Evolutionary conservation across 2,329 filamentous ascomycete genomes (phyloP).

Genomic region (Arthrobotrys sinensis): DNA sequence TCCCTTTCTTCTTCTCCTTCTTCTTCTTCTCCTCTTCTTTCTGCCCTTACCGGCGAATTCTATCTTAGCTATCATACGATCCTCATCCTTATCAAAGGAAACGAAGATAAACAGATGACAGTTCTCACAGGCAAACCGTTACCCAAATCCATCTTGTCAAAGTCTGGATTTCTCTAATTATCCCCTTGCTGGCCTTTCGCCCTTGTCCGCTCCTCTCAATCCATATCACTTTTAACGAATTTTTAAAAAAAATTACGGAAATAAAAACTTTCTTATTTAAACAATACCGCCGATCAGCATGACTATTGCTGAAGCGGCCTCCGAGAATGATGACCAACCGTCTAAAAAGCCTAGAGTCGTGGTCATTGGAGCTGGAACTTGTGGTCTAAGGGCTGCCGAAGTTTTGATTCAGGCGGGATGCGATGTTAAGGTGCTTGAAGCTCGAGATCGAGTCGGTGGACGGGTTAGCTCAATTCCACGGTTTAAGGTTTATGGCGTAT

Average conservation of each 20-base stretch:
- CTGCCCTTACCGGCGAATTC: neutral
- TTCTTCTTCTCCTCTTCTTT: neutral
- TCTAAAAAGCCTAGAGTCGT: constrained; percentile 72
- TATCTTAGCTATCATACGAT: neutral
- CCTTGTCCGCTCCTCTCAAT: neutral
- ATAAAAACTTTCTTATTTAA: constrained; percentile 13
- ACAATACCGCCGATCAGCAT: constrained; percentile 31
- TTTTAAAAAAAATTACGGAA: neutral
- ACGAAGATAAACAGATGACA: constrained; percentile 29
- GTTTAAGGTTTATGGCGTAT: too few species aligned
- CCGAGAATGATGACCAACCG: constrained; percentile 15
- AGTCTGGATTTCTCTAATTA: constrained; percentile 59
- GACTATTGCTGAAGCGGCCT: constrained; percentile 20
- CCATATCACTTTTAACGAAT: neutral
- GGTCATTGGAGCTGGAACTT: constrained; percentile 79
- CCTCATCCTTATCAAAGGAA: neutral
- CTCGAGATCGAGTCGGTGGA: constrained; percentile 77
- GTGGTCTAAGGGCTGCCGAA: constrained; percentile 80
- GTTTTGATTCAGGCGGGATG: constrained; percentile 77
- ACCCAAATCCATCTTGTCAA: constrained; percentile 59
- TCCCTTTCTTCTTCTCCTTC: neutral
- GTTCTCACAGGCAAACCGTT: constrained; percentile 53
- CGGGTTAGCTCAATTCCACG: constrained; percentile 69
- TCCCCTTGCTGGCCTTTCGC: neutral
- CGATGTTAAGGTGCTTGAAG: constrained; percentile 79